Conservation (phyloP, 2,329 filamentous ascomycete species). For the Arthrocladium fulminans region DNA sequence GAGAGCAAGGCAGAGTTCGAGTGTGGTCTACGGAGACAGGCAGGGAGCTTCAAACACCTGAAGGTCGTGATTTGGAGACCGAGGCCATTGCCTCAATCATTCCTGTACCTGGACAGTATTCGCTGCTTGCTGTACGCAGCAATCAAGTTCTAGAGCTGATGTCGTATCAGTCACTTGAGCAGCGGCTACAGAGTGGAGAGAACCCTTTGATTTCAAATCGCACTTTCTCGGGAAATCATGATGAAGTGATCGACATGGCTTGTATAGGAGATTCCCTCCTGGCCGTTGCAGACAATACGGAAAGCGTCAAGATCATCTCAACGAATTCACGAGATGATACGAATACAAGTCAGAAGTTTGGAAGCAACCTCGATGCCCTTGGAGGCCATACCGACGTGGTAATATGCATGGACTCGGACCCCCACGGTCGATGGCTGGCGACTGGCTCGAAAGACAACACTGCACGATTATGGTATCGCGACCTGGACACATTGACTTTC, state of each 20-base stretch:
- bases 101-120: constrained; percentile 38
- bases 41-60: constrained; percentile 68
- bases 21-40: constrained; percentile 75
- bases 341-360: constrained; percentile 48
- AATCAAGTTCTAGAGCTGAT: constrained; percentile 83
- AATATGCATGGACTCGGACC: constrained; percentile 87
- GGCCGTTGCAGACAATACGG: constrained; percentile 88
- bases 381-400: constrained; percentile 93
- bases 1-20: constrained; percentile 71
- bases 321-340: constrained; percentile 37
- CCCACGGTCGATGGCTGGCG: constrained; percentile 93
- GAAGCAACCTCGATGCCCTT: constrained; percentile 75
- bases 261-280: constrained; percentile 76
- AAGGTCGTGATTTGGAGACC: constrained; percentile 51
- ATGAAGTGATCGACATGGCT: constrained; percentile 91
- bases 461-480: constrained; percentile 80
- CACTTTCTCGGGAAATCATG: constrained; percentile 89
- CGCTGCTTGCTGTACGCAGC: constrained; percentile 69
- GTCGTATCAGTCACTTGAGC: constrained; percentile 38
- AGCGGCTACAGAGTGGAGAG: constrained; percentile 21
- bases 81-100: constrained; percentile 65
- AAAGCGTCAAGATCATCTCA: constrained; percentile 82
- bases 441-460: constrained; percentile 97
- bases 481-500: constrained; percentile 64
- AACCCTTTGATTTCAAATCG: constrained; percentile 50